Conservation (phyloP, 169 alveolate genomes). For the Eimeria falciformis region DNA sequence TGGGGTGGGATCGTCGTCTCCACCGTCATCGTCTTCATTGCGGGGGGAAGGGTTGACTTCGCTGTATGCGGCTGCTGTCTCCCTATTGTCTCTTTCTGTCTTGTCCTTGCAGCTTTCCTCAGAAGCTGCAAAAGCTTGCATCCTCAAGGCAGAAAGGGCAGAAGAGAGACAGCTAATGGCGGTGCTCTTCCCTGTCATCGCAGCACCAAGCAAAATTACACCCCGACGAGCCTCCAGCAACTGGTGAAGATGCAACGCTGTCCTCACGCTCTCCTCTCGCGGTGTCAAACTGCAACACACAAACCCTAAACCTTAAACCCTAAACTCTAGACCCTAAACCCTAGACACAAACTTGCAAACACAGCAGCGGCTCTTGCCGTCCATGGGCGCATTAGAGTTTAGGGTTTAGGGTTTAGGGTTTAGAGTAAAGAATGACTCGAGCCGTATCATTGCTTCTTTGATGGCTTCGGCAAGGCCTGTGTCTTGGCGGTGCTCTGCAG, state of each 20-base stretch:
- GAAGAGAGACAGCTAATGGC: not conserved
- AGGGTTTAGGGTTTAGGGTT: not conserved
- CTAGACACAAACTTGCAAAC: not conserved
- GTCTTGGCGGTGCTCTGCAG: not conserved
- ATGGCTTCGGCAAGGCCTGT: not conserved
- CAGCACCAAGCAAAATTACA: slow-evolving; percentile 18
- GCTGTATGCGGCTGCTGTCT: not conserved
- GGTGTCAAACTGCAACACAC: slow-evolving; percentile 55
- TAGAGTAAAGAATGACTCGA: not conserved
- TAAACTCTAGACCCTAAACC: slow-evolving; percentile 3
- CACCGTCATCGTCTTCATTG: slow-evolving; percentile 95
- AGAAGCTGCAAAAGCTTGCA: slow-evolving; percentile 37
- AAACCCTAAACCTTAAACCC: slow-evolving; percentile 24
- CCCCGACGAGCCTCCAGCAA: slow-evolving; percentile 44
- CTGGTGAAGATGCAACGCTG: not conserved
- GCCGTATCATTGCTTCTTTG: not conserved
- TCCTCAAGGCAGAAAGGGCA: not conserved
- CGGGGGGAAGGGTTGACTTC: not conserved
- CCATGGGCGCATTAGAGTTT: not conserved
- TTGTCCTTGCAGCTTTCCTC: not conserved
- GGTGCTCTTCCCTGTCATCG: slow-evolving; percentile 67
- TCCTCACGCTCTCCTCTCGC: not conserved
- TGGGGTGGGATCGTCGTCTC: slow-evolving; percentile 83
- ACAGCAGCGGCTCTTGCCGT: not conserved
- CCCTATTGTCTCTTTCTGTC: not conserved